phyloP scores from a whole-genome alignment of 192 early-diverging fungal genomes.

The Coemansia guatemalensis region DNA sequence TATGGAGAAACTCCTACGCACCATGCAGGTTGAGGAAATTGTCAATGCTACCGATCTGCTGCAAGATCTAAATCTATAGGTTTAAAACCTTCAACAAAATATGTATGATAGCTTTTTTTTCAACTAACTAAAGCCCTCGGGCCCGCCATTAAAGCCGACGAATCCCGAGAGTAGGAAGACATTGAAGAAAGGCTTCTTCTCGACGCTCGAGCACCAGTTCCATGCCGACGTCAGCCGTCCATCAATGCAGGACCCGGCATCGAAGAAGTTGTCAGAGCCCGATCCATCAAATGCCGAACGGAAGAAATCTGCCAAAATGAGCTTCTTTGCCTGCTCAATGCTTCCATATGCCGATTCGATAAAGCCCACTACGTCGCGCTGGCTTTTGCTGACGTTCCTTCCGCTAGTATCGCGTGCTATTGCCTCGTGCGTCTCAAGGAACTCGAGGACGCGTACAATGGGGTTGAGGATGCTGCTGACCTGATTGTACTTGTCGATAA shows the following conservation, averaged over 20 bases:
- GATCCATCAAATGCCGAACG: slow-evolving; percentile 95
- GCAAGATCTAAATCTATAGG: slow-evolving; percentile 20
- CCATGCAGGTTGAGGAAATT: slow-evolving; percentile 52
- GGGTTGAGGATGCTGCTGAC: slow-evolving; percentile 94
- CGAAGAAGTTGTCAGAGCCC: slow-evolving; percentile 88
- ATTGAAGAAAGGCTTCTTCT: slow-evolving; percentile 91
- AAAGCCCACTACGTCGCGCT: slow-evolving; percentile 62
- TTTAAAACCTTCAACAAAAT: background rate
- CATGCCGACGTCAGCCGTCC: slow-evolving; percentile 91
- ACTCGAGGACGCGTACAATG: slow-evolving; percentile 71
- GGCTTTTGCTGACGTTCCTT: background rate
- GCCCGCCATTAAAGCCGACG: slow-evolving; percentile 64
- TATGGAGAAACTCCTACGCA: slow-evolving; percentile 40
- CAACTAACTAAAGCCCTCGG: slow-evolving; percentile 13
- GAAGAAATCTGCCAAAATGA: slow-evolving; percentile 92
- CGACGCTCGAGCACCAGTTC: slow-evolving; percentile 88
- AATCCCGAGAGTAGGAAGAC: slow-evolving; percentile 81
- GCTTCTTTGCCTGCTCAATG: slow-evolving; percentile 62
- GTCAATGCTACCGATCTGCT: slow-evolving; percentile 40
- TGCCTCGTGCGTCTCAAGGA: slow-evolving; percentile 61
- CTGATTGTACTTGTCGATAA: slow-evolving; percentile 99
- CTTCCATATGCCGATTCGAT: slow-evolving; percentile 71
- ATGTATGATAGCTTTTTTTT: slow-evolving; percentile 3
- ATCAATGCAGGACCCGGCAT: slow-evolving; percentile 94
- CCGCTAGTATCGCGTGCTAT: background rate